phyloP scores from a whole-genome alignment of 2,329 filamentous ascomycete species.

The Beauveria varroae region DNA sequence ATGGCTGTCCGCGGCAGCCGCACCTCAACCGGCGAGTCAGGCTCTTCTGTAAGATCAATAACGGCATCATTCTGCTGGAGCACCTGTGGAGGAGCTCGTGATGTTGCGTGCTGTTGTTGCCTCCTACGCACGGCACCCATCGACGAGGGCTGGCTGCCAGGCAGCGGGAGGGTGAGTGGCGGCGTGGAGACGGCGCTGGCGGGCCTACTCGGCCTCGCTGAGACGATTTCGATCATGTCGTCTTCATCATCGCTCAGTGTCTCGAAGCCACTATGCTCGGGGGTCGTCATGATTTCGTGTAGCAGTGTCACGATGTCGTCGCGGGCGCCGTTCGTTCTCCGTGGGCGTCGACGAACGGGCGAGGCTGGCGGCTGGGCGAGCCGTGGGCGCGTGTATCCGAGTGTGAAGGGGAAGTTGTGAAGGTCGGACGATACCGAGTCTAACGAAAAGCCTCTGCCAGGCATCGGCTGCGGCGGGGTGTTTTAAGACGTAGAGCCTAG shows the following conservation, averaged over 20 bases:
- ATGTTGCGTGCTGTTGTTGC: slow-evolving; percentile 10
- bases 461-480: not conserved
- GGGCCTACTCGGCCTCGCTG: not conserved
- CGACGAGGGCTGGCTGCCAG: not conserved
- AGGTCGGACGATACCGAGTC: not conserved
- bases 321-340: not conserved
- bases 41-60: slow-evolving; percentile 45
- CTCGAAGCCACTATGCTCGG: not conserved
- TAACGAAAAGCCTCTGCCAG: not conserved
- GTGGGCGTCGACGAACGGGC: not conserved
- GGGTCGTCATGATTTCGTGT: not conserved
- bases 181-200: not conserved
- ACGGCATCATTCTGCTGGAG: slow-evolving; percentile 21
- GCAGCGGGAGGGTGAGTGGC: not conserved
- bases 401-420: not conserved
- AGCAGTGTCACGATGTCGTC: not conserved
- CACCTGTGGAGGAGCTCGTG: slow-evolving; percentile 10
- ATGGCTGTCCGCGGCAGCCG: slow-evolving; percentile 22
- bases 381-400: not conserved
- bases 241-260: slow-evolving; percentile 19
- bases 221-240: slow-evolving; percentile 27
- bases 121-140: not conserved
- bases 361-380: not conserved
- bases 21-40: slow-evolving; percentile 37
- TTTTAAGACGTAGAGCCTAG: not conserved